phyloP scores from a whole-genome alignment of 495 filamentous ascomycete genomes.

The Evernia prunastri region DNA sequence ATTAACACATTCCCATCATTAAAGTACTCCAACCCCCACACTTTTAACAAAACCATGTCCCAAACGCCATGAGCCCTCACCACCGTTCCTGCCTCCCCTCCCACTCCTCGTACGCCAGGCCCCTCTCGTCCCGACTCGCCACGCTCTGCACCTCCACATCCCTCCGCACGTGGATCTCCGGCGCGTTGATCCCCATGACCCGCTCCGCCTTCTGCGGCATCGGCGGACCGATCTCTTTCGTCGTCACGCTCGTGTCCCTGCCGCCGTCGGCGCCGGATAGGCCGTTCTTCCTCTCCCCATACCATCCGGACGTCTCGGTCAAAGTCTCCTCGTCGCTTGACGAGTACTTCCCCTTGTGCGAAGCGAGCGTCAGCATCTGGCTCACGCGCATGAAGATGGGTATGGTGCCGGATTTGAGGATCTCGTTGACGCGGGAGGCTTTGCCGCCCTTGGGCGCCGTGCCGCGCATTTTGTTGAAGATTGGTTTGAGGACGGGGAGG shows the following conservation, averaged over 20 bases:
- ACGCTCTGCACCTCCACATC: slow-evolving; percentile 19
- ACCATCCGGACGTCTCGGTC: not conserved
- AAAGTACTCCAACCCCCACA: not conserved
- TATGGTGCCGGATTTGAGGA: slow-evolving; percentile 13
- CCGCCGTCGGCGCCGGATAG: not conserved
- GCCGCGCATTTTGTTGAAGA: slow-evolving; percentile 18
- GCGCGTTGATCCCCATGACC: not conserved
- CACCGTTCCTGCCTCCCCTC: not conserved
- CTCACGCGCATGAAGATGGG: slow-evolving; percentile 12
- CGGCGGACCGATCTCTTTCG: not conserved
- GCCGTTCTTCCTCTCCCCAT: not conserved
- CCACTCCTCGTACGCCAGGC: not conserved
- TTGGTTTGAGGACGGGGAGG: slow-evolving; percentile 22
- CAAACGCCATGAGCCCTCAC: not conserved
- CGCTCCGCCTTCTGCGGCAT: not conserved
- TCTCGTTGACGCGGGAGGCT: slow-evolving; percentile 1
- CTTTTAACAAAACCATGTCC: not conserved
- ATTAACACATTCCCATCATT: not conserved
- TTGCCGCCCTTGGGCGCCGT: not conserved
- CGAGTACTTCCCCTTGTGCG: not conserved
- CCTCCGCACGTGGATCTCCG: slow-evolving; percentile 8
- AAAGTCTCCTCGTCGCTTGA: not conserved
- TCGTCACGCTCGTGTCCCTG: not conserved
- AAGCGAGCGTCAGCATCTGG: not conserved
- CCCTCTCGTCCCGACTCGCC: slow-evolving; percentile 4